phyloP scores from a whole-genome alignment of 2,329 filamentous ascomycete genomes.

The Phialophora chinensis region DNA sequence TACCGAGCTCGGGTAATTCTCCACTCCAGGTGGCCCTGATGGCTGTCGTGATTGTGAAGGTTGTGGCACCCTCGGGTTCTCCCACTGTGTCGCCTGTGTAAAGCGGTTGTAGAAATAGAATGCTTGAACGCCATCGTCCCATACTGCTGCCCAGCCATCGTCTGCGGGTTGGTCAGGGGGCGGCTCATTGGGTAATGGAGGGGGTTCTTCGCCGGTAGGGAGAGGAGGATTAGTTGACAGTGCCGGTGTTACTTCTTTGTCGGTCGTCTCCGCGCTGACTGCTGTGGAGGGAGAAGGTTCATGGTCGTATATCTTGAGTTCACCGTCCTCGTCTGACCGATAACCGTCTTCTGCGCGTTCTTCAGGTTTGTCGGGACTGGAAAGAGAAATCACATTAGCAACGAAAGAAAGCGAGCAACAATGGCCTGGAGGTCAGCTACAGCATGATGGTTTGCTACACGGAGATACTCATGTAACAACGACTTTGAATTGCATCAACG shows the following conservation, averaged over 20 bases:
- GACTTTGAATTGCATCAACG: constrained; percentile 1
- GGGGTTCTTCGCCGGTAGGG: constrained; percentile 52
- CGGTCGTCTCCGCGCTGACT: constrained; percentile 13
- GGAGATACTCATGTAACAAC: constrained; percentile 32
- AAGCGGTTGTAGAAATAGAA: constrained; percentile 88
- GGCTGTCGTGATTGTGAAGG: constrained; percentile 46
- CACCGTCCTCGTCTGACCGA: constrained; percentile 23
- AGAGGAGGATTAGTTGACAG: constrained; percentile 45
- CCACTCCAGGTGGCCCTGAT: constrained; percentile 39
- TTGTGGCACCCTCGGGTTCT: constrained; percentile 77
- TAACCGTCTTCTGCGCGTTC: constrained; percentile 18
- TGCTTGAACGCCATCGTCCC: constrained; percentile 70
- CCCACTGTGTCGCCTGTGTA: constrained; percentile 78
- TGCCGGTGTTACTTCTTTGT: constrained; percentile 9
- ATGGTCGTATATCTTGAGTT: constrained; percentile 29
- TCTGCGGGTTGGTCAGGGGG: constrained; percentile 55
- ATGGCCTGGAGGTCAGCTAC: constrained; percentile 42
- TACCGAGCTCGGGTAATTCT: constrained; percentile 42
- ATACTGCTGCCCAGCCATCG: constrained; percentile 80
- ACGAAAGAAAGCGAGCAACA: constrained; percentile 34
- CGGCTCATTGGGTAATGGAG: constrained; percentile 60
- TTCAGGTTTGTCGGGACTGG: constrained; percentile 36
- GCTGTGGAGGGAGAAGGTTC: constrained; percentile 18
- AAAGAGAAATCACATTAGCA: constrained; percentile 40
- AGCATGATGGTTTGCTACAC: constrained; percentile 35